Percentiles rank a stretch among this genome's conserved stretches.
These are phyloP conservation scores for Coccomyxa sp. DNA, from an alignment of 139 green algal genomes.

Conservation along the genomic window DNA sequence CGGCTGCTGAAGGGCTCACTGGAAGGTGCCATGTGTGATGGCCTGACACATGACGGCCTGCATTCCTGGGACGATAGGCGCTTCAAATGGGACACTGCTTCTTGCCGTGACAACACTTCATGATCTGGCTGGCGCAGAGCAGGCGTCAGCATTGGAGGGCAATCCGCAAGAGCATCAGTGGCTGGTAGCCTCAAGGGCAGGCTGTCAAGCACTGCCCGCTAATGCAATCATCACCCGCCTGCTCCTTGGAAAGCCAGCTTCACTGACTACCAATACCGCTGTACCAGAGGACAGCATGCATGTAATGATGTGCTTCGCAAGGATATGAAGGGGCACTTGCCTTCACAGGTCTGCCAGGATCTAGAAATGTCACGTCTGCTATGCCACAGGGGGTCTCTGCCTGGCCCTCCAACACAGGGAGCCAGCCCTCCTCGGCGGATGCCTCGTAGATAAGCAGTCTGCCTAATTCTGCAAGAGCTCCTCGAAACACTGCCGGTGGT, in stretches of 20 bases:
- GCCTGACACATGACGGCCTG: too few relatives aligned
- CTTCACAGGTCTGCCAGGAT: slow-evolving; percentile 80
- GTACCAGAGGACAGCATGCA: too few relatives aligned
- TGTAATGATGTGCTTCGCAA: too few relatives aligned
- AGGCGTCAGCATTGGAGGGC: not conserved
- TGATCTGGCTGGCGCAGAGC: too few relatives aligned
- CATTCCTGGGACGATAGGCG: too few relatives aligned
- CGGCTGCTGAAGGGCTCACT: too few relatives aligned
- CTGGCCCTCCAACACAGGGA: slow-evolving; percentile 76
- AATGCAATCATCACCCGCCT: not conserved
- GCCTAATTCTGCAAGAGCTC: slow-evolving; percentile 84
- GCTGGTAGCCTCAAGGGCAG: not conserved
- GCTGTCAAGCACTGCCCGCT: not conserved
- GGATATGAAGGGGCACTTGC: slow-evolving; percentile 15
- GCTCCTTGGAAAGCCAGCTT: not conserved
- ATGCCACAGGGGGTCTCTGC: slow-evolving; percentile 73
- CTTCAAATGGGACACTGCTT: too few relatives aligned
- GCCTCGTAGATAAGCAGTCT: slow-evolving; percentile 89
- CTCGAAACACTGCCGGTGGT: slow-evolving; percentile 80
- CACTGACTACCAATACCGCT: not conserved
- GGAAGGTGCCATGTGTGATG: too few relatives aligned
- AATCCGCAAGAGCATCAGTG: not conserved
- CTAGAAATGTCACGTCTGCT: slow-evolving; percentile 77
- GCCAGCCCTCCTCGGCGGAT: slow-evolving; percentile 61
- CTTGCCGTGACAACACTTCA: too few relatives aligned